Percentiles rank a stretch among this genome's conserved stretches.
These are phyloP conservation scores for Barnettozyma sp. DNA, from an alignment of 805 yeast genomes.

Conservation along the genomic window DNA sequence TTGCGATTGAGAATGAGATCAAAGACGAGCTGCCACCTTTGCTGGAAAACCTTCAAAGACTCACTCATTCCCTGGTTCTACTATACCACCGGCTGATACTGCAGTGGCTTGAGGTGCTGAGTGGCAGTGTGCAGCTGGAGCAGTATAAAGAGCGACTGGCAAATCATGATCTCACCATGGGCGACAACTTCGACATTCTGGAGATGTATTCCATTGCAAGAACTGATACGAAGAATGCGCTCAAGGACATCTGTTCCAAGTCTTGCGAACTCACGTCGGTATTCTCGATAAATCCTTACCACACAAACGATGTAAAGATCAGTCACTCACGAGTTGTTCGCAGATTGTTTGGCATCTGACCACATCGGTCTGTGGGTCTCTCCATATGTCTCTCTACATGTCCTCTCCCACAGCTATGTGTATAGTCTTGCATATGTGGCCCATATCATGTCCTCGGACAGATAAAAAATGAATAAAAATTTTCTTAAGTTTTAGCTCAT, in stretches of 20 bases:
- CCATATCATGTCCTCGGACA: too few species aligned
- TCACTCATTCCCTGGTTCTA: conserved; percentile 18
- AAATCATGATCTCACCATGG: conserved; percentile 15
- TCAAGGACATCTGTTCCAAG: conserved; percentile 24
- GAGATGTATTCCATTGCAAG: conserved; percentile 28
- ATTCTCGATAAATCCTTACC: neutral
- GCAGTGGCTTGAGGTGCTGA: conserved; percentile 27
- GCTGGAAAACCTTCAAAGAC: conserved; percentile 11
- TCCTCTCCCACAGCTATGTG: too few species aligned
- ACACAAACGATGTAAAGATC: conserved; percentile 6
- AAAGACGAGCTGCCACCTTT: conserved; percentile 28
- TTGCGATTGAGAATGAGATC: conserved; percentile 22
- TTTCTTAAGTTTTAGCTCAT: too few species aligned
- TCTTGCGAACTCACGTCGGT: conserved; percentile 4
- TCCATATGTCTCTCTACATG: too few species aligned
- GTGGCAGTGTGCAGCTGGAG: conserved; percentile 25
- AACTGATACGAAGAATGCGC: conserved; percentile 24
- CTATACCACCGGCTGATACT: conserved; percentile 20
- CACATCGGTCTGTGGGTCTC: too few species aligned
- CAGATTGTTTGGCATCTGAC: conserved; percentile 19
- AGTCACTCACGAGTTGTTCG: conserved; percentile 19
- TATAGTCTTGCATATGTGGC: too few species aligned
- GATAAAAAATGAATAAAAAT: too few species aligned
- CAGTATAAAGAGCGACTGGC: conserved; percentile 22
- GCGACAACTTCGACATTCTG: conserved; percentile 32